A percentile compares a stretch with the other conserved stretches of the same genome.
Conservation (phyloP, 1,284 basidiomycete genomes). For the Cryptococcus sp. region DNA sequence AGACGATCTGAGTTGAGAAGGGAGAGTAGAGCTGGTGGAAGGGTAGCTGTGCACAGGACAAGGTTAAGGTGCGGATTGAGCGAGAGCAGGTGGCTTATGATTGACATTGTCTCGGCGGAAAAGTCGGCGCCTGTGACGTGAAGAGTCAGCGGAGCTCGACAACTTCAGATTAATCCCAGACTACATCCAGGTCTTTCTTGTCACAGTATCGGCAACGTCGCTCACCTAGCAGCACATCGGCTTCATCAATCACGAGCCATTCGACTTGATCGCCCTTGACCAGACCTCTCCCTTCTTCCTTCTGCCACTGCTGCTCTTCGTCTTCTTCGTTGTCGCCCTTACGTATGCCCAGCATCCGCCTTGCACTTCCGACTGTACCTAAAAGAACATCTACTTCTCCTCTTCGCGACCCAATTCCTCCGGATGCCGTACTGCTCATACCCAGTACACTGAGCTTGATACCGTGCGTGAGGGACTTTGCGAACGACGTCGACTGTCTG, state of each 20-base stretch:
- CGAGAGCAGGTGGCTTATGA: conserved; percentile 58
- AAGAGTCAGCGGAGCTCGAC: not conserved
- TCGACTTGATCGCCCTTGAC: conserved; percentile 64
- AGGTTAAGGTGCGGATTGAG: conserved; percentile 51
- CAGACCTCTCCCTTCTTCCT: conserved; percentile 14
- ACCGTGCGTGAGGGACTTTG: conserved; percentile 71
- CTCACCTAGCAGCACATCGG: conserved; percentile 81
- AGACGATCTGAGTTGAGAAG: conserved; percentile 64
- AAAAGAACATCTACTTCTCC: conserved; percentile 67
- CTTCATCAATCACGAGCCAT: conserved; percentile 85
- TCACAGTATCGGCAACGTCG: conserved; percentile 10
- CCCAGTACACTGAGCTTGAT: conserved; percentile 74
- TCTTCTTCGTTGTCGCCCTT: conserved; percentile 18
- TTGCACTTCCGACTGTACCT: conserved; percentile 71
- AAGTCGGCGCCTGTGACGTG: conserved; percentile 69
- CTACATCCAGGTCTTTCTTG: not conserved
- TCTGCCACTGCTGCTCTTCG: conserved; percentile 4
- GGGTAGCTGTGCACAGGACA: conserved; percentile 80
- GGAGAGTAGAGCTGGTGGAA: conserved; percentile 70
- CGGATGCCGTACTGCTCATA: conserved; percentile 58
- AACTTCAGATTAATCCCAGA: not conserved
- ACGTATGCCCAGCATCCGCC: conserved; percentile 61
- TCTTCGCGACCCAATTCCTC: conserved; percentile 28
- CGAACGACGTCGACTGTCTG: conserved; percentile 70
- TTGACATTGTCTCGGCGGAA: conserved; percentile 64